A percentile compares a stretch with the other conserved stretches of the same genome.
Conservation (phyloP, 345 rosid genomes). For the Geranium brycei region DNA sequence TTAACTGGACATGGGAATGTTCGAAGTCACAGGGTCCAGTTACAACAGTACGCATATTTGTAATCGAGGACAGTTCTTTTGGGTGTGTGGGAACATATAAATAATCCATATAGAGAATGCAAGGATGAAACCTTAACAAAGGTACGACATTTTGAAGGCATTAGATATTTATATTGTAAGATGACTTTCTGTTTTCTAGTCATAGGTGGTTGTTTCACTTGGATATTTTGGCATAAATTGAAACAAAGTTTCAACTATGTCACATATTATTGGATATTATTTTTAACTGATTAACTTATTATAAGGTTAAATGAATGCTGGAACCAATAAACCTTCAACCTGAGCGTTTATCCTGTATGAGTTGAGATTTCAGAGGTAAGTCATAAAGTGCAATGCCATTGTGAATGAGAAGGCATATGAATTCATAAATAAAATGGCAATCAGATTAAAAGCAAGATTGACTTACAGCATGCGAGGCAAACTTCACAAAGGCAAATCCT, state of each 20-base stretch:
- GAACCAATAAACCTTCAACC: neutral
- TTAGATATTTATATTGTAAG: neutral
- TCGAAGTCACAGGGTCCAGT: neutral
- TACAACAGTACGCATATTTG: neutral
- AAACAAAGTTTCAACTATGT: neutral
- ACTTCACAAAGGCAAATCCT: constrained; percentile 3
- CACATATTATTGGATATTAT: neutral
- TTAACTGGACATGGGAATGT: neutral
- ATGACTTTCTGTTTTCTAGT: neutral
- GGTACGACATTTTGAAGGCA: neutral
- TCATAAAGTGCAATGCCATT: neutral
- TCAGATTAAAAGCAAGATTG: neutral
- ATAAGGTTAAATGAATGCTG: neutral
- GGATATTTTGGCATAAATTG: neutral
- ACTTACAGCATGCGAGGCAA: constrained; percentile 1
- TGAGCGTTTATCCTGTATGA: constrained; percentile 3
- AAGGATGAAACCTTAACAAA: neutral
- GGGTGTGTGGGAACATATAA: neutral
- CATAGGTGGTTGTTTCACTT: neutral
- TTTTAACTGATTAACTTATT: neutral
- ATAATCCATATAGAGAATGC: neutral
- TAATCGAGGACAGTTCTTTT: neutral
- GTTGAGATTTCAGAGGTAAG: constrained; percentile 1
- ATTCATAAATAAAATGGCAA: neutral
- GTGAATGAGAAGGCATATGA: neutral